Evolutionary conservation across 352 stramenopile species (phyloP), one percentile per base, ranked within the genome.

Genomic region (Phytopythium sindhum): DNA sequence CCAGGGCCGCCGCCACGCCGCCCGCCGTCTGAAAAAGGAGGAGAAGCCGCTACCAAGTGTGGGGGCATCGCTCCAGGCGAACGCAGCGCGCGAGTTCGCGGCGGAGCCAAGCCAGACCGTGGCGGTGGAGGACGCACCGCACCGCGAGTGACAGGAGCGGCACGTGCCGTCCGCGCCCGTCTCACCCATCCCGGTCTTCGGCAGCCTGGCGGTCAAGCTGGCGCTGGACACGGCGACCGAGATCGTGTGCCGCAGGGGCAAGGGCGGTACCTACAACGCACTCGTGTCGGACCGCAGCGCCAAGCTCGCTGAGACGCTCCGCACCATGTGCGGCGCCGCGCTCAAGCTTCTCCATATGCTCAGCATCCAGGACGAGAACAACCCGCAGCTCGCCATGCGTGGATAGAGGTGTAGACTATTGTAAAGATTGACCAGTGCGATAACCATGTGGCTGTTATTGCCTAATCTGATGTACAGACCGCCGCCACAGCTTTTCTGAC

Each of bases 301-400:
- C 0, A 93, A 95, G 60, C 81, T 99, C 21, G 96, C 96, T 0
- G 89, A 98, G 52, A 96, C 95, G 33, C 72, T 99, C 51, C 98
- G 96, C 74, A 95, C 97, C 12, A 99, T 99, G 97, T 73, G 97
- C 63, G 97, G 97, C 28, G 97, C 97, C 2, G 97, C 97, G 12
- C 74, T 99, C 21, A 99, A 99, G 85, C 91, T 99, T 29, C 97
- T 97, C 31, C 97, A 99, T 78, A 99, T 99, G 96, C 78, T 99
- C 7, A 98, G 92, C 63, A 98, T 99, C 66, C 95, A 98, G 74
- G 95, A 98, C 66, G 95, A 99, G 73, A 90, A 87, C 28, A 76
- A 97, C 26, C 84, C 92, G 19, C 94, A 97, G 61, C 77, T 99
- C 28, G 88, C 94, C 2, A 78, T 87, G 23, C n/a, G n/a, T n/a